Evolutionary conservation across 2,329 filamentous ascomycete species (phyloP).

Genomic region (Cordyceps militaris): DNA sequence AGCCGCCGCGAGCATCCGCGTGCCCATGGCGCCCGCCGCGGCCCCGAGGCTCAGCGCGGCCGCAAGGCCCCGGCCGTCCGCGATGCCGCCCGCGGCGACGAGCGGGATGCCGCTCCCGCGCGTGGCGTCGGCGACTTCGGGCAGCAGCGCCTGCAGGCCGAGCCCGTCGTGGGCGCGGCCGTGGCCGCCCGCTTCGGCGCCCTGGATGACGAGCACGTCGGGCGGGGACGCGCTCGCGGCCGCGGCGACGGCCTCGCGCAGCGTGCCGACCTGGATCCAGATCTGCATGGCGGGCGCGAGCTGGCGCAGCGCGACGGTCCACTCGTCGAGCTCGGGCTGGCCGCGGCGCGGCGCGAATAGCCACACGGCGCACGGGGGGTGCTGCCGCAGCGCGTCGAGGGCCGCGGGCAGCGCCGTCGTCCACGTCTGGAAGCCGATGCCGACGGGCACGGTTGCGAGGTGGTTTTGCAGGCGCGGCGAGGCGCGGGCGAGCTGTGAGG

Average conservation of each 20-base stretch:
- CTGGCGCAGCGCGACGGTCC: slow-evolving; percentile 37
- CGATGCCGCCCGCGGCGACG: slow-evolving; percentile 46
- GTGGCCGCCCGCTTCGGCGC: slow-evolving; percentile 48
- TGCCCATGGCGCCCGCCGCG: slow-evolving; percentile 53
- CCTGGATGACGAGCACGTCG: slow-evolving; percentile 46
- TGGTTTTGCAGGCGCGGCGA: slow-evolving; percentile 7
- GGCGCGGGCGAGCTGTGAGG: slow-evolving; percentile 19
- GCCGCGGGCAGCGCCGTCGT: slow-evolving; percentile 31
- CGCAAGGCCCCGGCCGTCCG: slow-evolving; percentile 43
- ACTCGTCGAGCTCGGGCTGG: slow-evolving; percentile 32
- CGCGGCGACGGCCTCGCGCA: slow-evolving; percentile 39
- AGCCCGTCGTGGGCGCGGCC: slow-evolving; percentile 37
- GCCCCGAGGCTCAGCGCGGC: slow-evolving; percentile 46
- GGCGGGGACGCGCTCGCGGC: slow-evolving; percentile 28
- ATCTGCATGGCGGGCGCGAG: slow-evolving; percentile 36
- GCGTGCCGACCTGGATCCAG: slow-evolving; percentile 46
- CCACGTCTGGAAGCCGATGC: slow-evolving; percentile 41
- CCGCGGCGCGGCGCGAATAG: slow-evolving; percentile 37
- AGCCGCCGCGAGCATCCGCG: slow-evolving; percentile 49
- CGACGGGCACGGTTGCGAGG: slow-evolving; percentile 32
- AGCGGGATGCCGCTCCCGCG: slow-evolving; percentile 31
- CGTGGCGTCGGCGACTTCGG: slow-evolving; percentile 40
- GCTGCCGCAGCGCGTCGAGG: slow-evolving; percentile 22
- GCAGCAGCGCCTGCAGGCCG: slow-evolving; percentile 41
- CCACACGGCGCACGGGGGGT: slow-evolving; percentile 36